Evolutionary conservation across 2,329 filamentous ascomycete genomes (phyloP).

Genomic region (Diaporthe citrichinensis): DNA sequence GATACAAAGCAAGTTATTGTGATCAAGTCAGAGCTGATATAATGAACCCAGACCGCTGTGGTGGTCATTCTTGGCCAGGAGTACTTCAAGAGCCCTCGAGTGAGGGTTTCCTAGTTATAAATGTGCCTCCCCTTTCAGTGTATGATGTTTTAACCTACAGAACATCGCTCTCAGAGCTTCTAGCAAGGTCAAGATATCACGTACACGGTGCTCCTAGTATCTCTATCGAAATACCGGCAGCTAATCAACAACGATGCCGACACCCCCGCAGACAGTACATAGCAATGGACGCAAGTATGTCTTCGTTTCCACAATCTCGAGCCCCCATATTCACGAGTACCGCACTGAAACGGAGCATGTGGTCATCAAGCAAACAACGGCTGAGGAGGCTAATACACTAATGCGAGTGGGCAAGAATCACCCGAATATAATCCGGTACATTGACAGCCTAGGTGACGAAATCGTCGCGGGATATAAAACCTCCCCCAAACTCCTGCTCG

Average conservation of each 20-base stretch:
- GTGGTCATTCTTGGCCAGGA: not conserved
- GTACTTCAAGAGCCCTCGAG: not conserved
- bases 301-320: conserved; percentile 1
- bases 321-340: not conserved
- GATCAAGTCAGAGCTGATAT: not conserved
- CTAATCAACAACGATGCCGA: not conserved
- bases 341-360: not conserved
- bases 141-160: too few species aligned
- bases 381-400: not conserved
- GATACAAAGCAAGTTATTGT: not conserved
- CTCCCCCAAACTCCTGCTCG: not conserved
- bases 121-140: not conserved
- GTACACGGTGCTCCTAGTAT: not conserved
- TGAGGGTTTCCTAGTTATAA: not conserved
- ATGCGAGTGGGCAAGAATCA: not conserved
- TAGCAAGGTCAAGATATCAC: not conserved
- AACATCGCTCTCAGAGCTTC: not conserved
- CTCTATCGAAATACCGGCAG: too few species aligned
- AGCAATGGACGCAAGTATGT: not conserved
- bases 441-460: not conserved
- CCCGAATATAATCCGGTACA: not conserved
- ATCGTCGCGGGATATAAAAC: not conserved
- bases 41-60: not conserved
- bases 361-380: not conserved
- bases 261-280: not conserved